Conservation (phyloP, 2,329 filamentous ascomycete genomes). For the Aspergillus amoenus region DNA sequence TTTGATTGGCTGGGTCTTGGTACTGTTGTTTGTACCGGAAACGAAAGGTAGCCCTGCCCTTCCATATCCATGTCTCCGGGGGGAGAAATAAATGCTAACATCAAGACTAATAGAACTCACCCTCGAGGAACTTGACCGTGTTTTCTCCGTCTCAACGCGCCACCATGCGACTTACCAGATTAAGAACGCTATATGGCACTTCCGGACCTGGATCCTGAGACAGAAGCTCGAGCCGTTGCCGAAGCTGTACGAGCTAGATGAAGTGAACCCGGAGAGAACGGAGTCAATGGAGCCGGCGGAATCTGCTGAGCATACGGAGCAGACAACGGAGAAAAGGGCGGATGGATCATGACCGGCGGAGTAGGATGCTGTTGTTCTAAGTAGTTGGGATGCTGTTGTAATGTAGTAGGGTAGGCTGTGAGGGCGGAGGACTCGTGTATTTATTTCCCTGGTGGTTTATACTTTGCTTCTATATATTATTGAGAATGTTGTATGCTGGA, state of each 20-base stretch:
- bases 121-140: conserved; percentile 51
- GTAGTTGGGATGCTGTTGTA: too few species aligned
- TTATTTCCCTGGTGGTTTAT: too few species aligned
- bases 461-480: too few species aligned
- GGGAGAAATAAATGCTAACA: not conserved
- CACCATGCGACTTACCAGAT: conserved; percentile 41
- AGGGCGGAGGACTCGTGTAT: too few species aligned
- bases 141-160: conserved; percentile 53
- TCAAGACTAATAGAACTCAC: conserved; percentile 35
- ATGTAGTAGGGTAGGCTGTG: too few species aligned
- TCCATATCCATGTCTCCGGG: not conserved
- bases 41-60: conserved; percentile 27
- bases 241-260: conserved; percentile 33
- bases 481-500: too few species aligned
- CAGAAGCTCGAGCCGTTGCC: conserved; percentile 20
- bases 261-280: conserved; percentile 5
- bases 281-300: not conserved
- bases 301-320: not conserved
- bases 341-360: too few species aligned
- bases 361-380: too few species aligned
- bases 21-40: conserved; percentile 37
- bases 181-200: conserved; percentile 41
- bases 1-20: conserved; percentile 43
- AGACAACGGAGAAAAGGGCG: too few species aligned
- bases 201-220: conserved; percentile 39